Evolutionary conservation across 805 yeast species (phyloP).

Genomic region (Komagataella phaffii): DNA sequence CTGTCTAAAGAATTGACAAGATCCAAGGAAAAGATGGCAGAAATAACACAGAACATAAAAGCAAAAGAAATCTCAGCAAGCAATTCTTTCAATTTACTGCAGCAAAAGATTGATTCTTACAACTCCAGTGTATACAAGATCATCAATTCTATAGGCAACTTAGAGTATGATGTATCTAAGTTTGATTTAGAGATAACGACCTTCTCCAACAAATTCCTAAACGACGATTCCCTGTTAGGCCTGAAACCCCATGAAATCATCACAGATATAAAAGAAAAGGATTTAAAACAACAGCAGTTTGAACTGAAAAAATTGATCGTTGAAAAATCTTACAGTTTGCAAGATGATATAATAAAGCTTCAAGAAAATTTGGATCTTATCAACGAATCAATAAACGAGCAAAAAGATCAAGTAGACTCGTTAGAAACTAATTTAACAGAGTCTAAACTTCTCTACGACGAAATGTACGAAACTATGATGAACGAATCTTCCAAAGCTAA

Average conservation of each 20-base stretch:
- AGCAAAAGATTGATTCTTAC: constrained; percentile 39
- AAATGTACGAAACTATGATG: constrained; percentile 38
- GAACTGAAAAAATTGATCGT: constrained; percentile 33
- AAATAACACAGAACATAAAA: constrained; percentile 27
- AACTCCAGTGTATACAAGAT: constrained; percentile 39
- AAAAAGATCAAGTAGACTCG: constrained; percentile 40
- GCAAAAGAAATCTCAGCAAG: constrained; percentile 37
- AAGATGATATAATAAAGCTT: constrained; percentile 42
- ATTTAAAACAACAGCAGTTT: constrained; percentile 21
- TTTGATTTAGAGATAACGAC: constrained; percentile 25
- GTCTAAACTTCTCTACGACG: constrained; percentile 39
- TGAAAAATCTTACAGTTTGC: constrained; percentile 29
- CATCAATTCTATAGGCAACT: constrained; percentile 13
- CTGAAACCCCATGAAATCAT: constrained; percentile 28
- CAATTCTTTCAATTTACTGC: constrained; percentile 35
- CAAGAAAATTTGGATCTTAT: constrained; percentile 48
- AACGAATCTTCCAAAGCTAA: constrained; percentile 38
- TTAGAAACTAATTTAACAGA: constrained; percentile 34
- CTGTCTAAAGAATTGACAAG: constrained; percentile 34
- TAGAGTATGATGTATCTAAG: constrained; percentile 7
- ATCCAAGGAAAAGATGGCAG: constrained; percentile 25
- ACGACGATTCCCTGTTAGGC: constrained; percentile 28
- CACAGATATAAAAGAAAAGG: constrained; percentile 19
- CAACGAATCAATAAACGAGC: constrained; percentile 40
- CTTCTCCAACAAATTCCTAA: constrained; percentile 18